phyloP scores from a whole-genome alignment of 371 early-diverging fungal species.

The Coemansia sp. region DNA sequence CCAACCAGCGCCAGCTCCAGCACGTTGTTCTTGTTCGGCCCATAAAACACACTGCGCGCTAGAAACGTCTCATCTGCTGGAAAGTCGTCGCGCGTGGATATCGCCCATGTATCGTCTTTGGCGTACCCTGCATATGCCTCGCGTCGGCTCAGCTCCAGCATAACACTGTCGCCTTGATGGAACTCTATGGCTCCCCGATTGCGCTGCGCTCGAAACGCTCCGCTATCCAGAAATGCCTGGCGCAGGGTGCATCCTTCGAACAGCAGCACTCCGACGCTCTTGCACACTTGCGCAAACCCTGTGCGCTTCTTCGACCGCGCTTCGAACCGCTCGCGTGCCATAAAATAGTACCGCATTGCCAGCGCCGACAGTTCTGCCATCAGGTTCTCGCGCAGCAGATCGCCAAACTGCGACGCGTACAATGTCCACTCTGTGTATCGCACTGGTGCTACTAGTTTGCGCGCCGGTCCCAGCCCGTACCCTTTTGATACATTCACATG shows the following conservation, averaged over 20 bases:
- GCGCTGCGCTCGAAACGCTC: conserved; percentile 28
- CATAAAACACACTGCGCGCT: conserved; percentile 49
- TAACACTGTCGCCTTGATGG: conserved; percentile 33
- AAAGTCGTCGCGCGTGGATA: conserved; percentile 37
- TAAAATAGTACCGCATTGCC: conserved; percentile 45
- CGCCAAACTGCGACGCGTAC: conserved; percentile 17
- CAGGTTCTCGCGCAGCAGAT: conserved; percentile 37
- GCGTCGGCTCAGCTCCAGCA: conserved; percentile 37
- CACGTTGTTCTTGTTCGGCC: conserved; percentile 49
- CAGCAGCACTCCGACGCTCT: conserved; percentile 38
- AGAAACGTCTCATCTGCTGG: conserved; percentile 29
- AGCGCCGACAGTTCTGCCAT: conserved; percentile 34
- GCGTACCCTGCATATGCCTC: conserved; percentile 43
- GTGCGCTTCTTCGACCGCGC: conserved; percentile 1
- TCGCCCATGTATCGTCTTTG: conserved; percentile 51
- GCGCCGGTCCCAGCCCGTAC: conserved; percentile 35
- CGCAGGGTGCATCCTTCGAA: conserved; percentile 47
- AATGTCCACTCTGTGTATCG: conserved; percentile 15
- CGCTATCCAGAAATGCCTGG: conserved; percentile 39
- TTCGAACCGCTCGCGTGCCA: conserved; percentile 37
- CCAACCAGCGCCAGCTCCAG: conserved; percentile 42
- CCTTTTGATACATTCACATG: conserved; percentile 45
- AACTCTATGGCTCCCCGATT: conserved; percentile 12
- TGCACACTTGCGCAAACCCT: conserved; percentile 29
- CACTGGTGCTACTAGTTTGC: conserved; percentile 28